Base-by-base conservation (phyloP, 2,329 filamentous ascomycete genomes). In the Clonostachys byssicola region DNA sequence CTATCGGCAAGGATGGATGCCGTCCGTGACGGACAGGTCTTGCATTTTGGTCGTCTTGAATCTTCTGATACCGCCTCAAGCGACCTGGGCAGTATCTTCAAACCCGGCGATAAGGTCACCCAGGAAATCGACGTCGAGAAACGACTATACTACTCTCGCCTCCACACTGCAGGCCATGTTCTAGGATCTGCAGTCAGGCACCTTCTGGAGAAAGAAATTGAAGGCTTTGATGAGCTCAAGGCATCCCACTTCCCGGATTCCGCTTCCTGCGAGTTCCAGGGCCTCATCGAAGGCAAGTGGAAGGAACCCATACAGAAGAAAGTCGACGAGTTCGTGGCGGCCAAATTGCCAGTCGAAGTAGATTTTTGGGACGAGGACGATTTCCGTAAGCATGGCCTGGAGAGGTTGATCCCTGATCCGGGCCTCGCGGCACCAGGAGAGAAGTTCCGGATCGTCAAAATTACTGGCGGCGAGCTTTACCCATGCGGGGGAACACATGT, bases 181-280 rank as follows among this genome's bases (percentile, higher is more conserved):
- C 23, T 30, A 8, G 23, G 23, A 30, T 30, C 23, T 30, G 23
- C 23, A 4, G 23, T 30, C 9, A 30, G 23, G 23, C 23, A 30
- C 23, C 23, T 30, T 30, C 9, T 30, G 45, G 8, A 30, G 9
- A 63, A 70, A 2, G 60, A 80, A 45, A 61, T 85, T 12, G 64
- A 65, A 1, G 69, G 67, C 18, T 81, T 86, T 49, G 76, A 80
- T 48, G 86, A 90, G 58, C 66, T 81, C 12, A 91, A 90, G 62
- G 87, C 87, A 0, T 83, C 77, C 5, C 87, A 91, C 59, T 85
- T 83, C 54, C 87, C 87, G 0, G 81, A 82, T 53, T 75, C 78
- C 0, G 84, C 86, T 2, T 73, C 77, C 1, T 85, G 82, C 54
- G 85, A 89, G 58, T 90, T 89, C 53, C 67, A 72, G 38, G 87